Evolutionary conservation across 176 grass and related monocot species (phyloP).

Genomic region (Coix lacrymajobi): DNA sequence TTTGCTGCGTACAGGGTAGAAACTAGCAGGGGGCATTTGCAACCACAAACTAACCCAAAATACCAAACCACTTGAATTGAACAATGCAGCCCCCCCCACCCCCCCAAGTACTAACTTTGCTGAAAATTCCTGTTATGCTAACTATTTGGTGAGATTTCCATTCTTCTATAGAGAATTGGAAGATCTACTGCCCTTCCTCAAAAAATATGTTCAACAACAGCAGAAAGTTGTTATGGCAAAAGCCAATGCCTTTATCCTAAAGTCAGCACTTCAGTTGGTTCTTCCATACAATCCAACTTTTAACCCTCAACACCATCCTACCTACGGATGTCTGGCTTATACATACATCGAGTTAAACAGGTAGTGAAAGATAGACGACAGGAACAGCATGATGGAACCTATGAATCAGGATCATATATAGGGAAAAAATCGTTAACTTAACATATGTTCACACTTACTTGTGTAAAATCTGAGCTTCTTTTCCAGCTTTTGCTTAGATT

Average conservation of each 20-base stretch:
- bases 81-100: neutral
- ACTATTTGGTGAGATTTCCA: neutral
- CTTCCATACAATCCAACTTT: neutral
- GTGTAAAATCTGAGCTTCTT: slow-evolving; percentile 45
- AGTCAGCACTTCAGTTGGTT: neutral
- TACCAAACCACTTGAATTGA: neutral
- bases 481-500: slow-evolving; percentile 44
- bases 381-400: neutral
- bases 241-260: neutral
- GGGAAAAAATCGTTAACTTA: neutral
- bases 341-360: neutral
- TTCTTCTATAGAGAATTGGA: neutral
- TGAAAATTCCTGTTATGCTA: neutral
- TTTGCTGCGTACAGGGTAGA: neutral
- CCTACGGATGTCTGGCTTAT: neutral
- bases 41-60: neutral
- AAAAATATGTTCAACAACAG: neutral
- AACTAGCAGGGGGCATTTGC: neutral
- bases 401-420: neutral
- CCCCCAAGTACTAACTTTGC: neutral
- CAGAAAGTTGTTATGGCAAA: neutral
- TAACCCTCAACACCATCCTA: neutral
- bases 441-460: slow-evolving; percentile 20
- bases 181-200: neutral
- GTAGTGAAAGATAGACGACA: neutral